These are phyloP conservation scores for Aspergillus fischeri DNA, from an alignment of 2,329 filamentous ascomycete species.

Conservation along the genomic window DNA sequence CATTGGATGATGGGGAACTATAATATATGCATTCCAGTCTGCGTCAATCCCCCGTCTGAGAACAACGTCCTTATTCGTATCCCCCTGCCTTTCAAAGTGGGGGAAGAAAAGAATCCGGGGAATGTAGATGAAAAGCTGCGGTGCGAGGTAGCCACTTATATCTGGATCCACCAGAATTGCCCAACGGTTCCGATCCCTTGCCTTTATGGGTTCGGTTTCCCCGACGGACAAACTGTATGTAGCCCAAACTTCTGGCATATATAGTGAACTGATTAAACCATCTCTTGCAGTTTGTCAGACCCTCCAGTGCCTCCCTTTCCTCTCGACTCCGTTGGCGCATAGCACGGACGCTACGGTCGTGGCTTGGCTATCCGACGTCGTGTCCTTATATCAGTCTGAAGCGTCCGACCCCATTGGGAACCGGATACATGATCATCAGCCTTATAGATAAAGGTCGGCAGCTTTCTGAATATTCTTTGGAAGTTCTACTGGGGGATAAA, in stretches of 20 bases:
- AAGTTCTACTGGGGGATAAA: slow-evolving; percentile 5
- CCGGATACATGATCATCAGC: slow-evolving; percentile 13
- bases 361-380: slow-evolving; percentile 4
- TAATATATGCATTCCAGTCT: slow-evolving; percentile 24
- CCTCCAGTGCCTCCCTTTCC: slow-evolving; percentile 3
- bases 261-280: neutral
- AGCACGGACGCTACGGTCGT: slow-evolving; percentile 3
- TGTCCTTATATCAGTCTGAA: slow-evolving; percentile 10
- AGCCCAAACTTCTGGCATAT: neutral
- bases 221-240: slow-evolving; percentile 23
- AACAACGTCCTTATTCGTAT: slow-evolving; percentile 23
- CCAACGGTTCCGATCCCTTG: slow-evolving; percentile 35
- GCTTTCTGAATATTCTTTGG: slow-evolving; percentile 11
- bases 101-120: slow-evolving; percentile 37
- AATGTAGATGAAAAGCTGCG: slow-evolving; percentile 43
- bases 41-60: slow-evolving; percentile 12
- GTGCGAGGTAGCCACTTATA: slow-evolving; percentile 41
- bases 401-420: slow-evolving; percentile 1
- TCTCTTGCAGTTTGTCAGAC: slow-evolving; percentile 5
- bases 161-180: slow-evolving; percentile 39
- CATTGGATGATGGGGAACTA: slow-evolving; percentile 21
- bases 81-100: slow-evolving; percentile 29
- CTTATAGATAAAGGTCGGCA: slow-evolving; percentile 7
- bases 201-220: slow-evolving; percentile 32
- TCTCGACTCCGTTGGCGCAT: slow-evolving; percentile 5